Evolutionary conservation across 129 eudicot species (phyloP).

Genomic region (Flaveria bidentis): DNA sequence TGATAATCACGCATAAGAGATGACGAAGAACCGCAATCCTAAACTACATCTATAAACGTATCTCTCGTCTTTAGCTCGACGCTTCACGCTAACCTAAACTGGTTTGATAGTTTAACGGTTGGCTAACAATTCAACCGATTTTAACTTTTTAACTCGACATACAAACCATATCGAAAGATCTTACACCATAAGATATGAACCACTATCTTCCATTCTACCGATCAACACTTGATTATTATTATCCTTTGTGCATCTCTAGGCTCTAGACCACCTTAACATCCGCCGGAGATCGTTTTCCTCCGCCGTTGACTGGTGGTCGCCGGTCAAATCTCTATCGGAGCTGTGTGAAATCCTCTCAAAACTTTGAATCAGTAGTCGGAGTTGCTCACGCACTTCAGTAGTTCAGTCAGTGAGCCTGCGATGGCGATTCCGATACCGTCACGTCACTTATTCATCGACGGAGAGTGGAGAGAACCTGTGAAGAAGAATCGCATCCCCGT

Average conservation of each 20-base stretch:
- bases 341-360: neutral
- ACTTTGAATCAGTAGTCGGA: constrained; percentile 14
- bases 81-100: too few relatives aligned
- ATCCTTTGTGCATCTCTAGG: neutral
- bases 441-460: constrained; percentile 76
- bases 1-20: too few relatives aligned
- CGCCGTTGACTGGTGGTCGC: constrained; percentile 9
- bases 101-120: too few relatives aligned
- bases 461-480: constrained; percentile 77
- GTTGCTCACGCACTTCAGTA: constrained; percentile 9
- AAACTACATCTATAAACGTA: too few relatives aligned
- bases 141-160: too few relatives aligned
- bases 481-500: constrained; percentile 60
- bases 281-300: neutral
- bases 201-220: neutral
- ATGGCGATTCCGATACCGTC: constrained; percentile 53
- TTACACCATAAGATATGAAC: too few relatives aligned
- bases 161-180: too few relatives aligned
- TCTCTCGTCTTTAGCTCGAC: too few relatives aligned
- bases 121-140: too few relatives aligned
- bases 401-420: neutral
- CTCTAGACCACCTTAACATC: neutral
- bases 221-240: neutral
- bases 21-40: too few relatives aligned
- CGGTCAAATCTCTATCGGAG: neutral